Base-by-base conservation (phyloP, 1,139 yeast species). In the Arxiozyma telluris region DNA sequence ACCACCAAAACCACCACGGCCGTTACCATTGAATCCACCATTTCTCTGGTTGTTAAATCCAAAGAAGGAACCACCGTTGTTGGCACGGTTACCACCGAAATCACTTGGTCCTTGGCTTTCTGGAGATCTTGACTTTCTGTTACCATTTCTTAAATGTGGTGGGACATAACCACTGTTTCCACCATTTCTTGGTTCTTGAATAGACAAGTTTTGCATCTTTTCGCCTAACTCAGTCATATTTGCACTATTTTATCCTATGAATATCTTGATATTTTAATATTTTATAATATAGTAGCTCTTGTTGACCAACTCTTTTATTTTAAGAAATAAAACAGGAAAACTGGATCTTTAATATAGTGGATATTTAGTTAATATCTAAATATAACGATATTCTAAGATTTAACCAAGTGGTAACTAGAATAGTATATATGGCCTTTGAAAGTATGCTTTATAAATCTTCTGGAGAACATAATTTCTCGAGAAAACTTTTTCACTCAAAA, bases 131-230 rank as follows among this genome's bases (percentile, higher is more conserved):
- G 51, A 41, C 11, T 42, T 38, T 49, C 53, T 51, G 50, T 15
- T 25, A 49, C 52, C 53, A 39, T 59, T 55, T 64, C 84, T 77
- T 63, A 81, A 76, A 71, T 83, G 89, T 60, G 91, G 91, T 57
- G 91, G 91, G 48, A 83, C 86, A 71, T 85, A 84, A 48, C 73
- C 63, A 55, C 62, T 56, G 50, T 60, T 59, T 42, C 58, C 60
- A 54, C 59, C 62, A 22, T 44, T 43, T 17, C n/a, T 11, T 34
- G 17, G 25, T 41, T 30, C 22, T 43, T 52, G 52, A 55, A 77
- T 68, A 64, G 67, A 71, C 64, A 78, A 61, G 54, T 75, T 73
- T 57, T 75, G 72, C 70, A 78, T 68, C 60, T 74, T 72, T 59
- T 75, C 69, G 58, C 76, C 67, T 64, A 77, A 65, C 56, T 77